A percentile compares a stretch with the other conserved stretches of the same genome.
Conservation (phyloP, 768 basidiomycete species). For the Amanita jacksonii region DNA sequence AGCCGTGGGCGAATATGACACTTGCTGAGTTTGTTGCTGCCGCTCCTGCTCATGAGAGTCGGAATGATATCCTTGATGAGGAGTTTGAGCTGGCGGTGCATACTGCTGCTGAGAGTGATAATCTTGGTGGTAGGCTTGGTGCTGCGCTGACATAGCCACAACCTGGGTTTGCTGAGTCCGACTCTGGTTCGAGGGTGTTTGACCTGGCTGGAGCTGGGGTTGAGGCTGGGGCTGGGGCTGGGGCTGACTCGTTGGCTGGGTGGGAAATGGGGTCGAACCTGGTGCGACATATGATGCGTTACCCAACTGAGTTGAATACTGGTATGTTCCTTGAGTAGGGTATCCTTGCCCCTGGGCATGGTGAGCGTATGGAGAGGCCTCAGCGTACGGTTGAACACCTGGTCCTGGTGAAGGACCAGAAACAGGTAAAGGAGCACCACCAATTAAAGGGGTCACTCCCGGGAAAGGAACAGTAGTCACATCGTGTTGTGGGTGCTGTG, state of each 20-base stretch:
- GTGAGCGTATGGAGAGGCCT: not conserved
- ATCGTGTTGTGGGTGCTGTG: slow-evolving; percentile 1
- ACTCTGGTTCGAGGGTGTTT: too few relatives aligned
- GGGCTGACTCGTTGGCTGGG: slow-evolving; percentile 11
- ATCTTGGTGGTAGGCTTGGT: slow-evolving; percentile 11
- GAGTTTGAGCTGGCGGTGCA: too few relatives aligned
- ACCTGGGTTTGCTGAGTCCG: too few relatives aligned
- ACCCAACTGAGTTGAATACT: slow-evolving; percentile 5
- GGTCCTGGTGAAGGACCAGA: slow-evolving; percentile 12
- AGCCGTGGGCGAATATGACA: slow-evolving; percentile 6
- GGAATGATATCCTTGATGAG: slow-evolving; percentile 7
- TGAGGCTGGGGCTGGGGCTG: slow-evolving; percentile 17
- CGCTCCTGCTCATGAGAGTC: slow-evolving; percentile 15
- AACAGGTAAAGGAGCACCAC: slow-evolving; percentile 10
- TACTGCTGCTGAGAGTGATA: slow-evolving; percentile 16
- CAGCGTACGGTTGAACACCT: not conserved
- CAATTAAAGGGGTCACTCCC: too few relatives aligned
- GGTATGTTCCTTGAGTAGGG: not conserved
- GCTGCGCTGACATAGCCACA: too few relatives aligned
- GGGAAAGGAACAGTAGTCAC: too few relatives aligned
- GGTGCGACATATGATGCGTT: not conserved
- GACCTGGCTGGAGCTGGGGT: slow-evolving; percentile 10
- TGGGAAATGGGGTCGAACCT: slow-evolving; percentile 18
- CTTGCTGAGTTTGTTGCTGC: slow-evolving; percentile 15
- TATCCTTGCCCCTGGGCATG: not conserved